Conservation (phyloP, 2,329 filamentous ascomycete genomes). For the Talaromyces sp. region DNA sequence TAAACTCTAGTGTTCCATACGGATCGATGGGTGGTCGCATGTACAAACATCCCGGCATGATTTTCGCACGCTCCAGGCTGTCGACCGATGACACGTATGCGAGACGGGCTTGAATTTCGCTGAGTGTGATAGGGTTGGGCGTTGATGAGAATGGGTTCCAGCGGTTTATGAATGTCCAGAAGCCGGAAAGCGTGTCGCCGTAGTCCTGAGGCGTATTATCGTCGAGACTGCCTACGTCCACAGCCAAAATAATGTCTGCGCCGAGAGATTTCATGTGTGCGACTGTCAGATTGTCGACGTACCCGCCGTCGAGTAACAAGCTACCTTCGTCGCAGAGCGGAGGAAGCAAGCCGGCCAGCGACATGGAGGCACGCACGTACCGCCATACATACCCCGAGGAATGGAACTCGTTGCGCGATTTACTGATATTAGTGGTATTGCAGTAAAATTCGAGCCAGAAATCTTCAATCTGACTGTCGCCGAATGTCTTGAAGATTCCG, state of each 20-base stretch:
- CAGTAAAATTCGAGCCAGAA: conserved; percentile 99
- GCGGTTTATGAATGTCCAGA: conserved; percentile 91
- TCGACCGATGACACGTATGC: conserved; percentile 95
- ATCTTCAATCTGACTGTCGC: conserved; percentile 94
- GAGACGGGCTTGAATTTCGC: conserved; percentile 90
- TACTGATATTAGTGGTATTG: conserved; percentile 98
- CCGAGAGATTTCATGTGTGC: conserved; percentile 95
- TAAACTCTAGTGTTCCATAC: conserved; percentile 93
- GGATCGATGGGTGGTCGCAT: conserved; percentile 93
- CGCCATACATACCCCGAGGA: conserved; percentile 97
- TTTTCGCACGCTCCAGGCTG: conserved; percentile 89
- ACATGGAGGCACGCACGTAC: conserved; percentile 96
- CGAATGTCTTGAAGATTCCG: conserved; percentile 97
- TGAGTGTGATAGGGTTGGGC: conserved; percentile 89
- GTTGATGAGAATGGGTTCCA: conserved; percentile 93
- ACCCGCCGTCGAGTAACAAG: conserved; percentile 94
- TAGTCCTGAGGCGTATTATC: conserved; percentile 89
- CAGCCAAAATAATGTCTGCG: conserved; percentile 88
- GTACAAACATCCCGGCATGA: conserved; percentile 84
- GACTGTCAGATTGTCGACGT: conserved; percentile 95
- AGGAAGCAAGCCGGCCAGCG: conserved; percentile 83
- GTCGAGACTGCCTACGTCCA: conserved; percentile 90
- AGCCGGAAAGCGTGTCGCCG: conserved; percentile 88
- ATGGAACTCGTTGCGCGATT: conserved; percentile 86
- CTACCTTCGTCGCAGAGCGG: conserved; percentile 94